A percentile compares a stretch with the other conserved stretches of the same genome.
phyloP scores from a whole-genome alignment of 2,329 filamentous ascomycete genomes.

The Pyrenophora tritici-repentis region DNA sequence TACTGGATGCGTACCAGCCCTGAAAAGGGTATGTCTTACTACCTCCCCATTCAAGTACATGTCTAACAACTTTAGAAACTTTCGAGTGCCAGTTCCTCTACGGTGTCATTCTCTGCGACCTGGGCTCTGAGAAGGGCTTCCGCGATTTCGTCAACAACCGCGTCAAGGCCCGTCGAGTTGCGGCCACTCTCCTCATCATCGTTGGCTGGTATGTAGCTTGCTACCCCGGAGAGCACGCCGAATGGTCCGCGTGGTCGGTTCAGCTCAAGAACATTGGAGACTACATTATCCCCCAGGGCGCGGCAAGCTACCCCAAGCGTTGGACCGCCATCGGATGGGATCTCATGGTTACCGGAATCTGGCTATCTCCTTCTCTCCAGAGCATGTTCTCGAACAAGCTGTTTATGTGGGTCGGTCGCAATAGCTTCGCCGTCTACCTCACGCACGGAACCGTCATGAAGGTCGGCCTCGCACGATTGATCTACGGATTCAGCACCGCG shows the following conservation, averaged over 20 bases:
- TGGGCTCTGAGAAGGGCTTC: slow-evolving; percentile 54
- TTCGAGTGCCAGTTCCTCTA: slow-evolving; percentile 59
- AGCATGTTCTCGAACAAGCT: slow-evolving; percentile 56
- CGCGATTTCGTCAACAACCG: slow-evolving; percentile 51
- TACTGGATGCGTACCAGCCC: slow-evolving; percentile 55
- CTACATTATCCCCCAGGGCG: slow-evolving; percentile 56
- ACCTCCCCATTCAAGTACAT: neutral
- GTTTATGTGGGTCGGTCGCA: slow-evolving; percentile 60
- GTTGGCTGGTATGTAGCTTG: slow-evolving; percentile 55
- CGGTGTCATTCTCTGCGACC: slow-evolving; percentile 58
- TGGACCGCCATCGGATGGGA: slow-evolving; percentile 57
- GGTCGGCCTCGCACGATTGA: slow-evolving; percentile 57
- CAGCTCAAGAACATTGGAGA: slow-evolving; percentile 49
- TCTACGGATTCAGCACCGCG: slow-evolving; percentile 57
- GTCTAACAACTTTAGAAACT: slow-evolving; percentile 51
- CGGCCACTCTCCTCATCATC: slow-evolving; percentile 48
- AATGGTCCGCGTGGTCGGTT: slow-evolving; percentile 57
- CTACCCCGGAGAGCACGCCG: slow-evolving; percentile 57
- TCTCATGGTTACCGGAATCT: slow-evolving; percentile 57
- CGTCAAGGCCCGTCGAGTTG: slow-evolving; percentile 46
- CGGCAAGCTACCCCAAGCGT: slow-evolving; percentile 49
- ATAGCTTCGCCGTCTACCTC: slow-evolving; percentile 62
- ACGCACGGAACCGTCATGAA: slow-evolving; percentile 60
- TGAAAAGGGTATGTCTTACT: slow-evolving; percentile 50
- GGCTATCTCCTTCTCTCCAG: slow-evolving; percentile 56